Evolutionary conservation across 371 early-diverging fungal species (phyloP).

Genomic region (Mucor circinelloides): DNA sequence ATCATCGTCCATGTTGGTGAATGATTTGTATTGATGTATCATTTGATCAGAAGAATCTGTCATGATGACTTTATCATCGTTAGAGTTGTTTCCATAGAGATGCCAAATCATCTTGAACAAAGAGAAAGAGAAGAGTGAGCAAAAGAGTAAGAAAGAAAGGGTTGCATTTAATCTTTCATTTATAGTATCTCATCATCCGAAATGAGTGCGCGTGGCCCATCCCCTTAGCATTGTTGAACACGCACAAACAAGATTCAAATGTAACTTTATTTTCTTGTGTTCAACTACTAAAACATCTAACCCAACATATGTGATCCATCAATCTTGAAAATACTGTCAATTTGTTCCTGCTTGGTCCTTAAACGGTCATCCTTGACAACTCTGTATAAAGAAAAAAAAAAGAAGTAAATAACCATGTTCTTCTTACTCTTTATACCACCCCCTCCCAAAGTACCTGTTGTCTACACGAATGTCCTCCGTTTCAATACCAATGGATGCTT

Average conservation of each 20-base stretch:
- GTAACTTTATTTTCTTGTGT: background rate
- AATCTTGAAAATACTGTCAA: slow-evolving; percentile 42
- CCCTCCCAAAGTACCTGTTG: slow-evolving; percentile 52
- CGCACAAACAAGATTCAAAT: background rate
- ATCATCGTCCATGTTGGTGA: background rate
- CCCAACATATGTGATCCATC: slow-evolving; percentile 47
- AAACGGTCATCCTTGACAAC: slow-evolving; percentile 43
- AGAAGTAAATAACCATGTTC: no score
- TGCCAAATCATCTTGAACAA: slow-evolving; percentile 12
- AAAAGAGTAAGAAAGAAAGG: background rate
- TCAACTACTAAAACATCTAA: slow-evolving; percentile 16
- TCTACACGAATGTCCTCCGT: slow-evolving; percentile 88
- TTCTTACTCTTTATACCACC: background rate
- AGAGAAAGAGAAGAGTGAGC: background rate
- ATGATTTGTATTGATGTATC: background rate
- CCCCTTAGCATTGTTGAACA: background rate
- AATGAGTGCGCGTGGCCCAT: background rate
- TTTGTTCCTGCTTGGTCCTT: slow-evolving; percentile 20
- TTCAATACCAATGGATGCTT: slow-evolving; percentile 84
- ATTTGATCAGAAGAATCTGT: background rate
- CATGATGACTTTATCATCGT: slow-evolving; percentile 6
- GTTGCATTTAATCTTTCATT: background rate
- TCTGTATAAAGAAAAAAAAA: slow-evolving; percentile 15
- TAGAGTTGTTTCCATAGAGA: background rate
- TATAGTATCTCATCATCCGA: background rate